phyloP scores from a whole-genome alignment of 441 rosid genomes.

The Pelargonium fulgidum region DNA sequence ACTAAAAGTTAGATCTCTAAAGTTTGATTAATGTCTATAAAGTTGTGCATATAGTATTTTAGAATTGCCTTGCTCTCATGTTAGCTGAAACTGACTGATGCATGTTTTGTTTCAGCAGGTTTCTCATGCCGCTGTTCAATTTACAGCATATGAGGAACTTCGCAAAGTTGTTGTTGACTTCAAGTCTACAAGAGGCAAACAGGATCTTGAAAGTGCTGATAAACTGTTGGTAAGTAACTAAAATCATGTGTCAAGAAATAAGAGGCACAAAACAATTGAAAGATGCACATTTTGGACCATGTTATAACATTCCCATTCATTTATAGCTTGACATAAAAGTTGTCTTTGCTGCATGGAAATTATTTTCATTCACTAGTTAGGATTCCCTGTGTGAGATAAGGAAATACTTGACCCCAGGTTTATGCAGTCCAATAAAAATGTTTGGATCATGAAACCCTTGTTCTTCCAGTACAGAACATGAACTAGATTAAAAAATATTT shows the following conservation, averaged over 20 bases:
- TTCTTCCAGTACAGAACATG: constrained; percentile 7
- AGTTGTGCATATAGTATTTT: neutral
- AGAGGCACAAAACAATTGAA: neutral
- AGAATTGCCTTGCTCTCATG: constrained; percentile 6
- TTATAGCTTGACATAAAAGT: neutral
- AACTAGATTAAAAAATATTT: neutral
- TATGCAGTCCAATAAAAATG: neutral
- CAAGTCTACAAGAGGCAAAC: constrained; percentile 36
- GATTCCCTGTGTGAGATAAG: neutral
- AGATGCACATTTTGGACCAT: neutral
- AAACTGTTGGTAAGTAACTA: constrained; percentile 46
- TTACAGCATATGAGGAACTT: constrained; percentile 83
- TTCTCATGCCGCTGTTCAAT: constrained; percentile 92
- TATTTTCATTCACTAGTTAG: neutral
- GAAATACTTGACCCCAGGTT: constrained; percentile 1
- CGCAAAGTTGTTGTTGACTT: constrained; percentile 52
- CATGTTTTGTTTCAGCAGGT: constrained; percentile 63
- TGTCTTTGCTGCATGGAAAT: neutral
- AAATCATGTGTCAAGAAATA: constrained; percentile 12
- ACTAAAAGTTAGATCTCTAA: constrained; percentile 8
- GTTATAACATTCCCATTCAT: neutral
- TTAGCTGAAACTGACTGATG: constrained; percentile 15
- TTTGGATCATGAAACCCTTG: neutral
- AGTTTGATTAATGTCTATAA: neutral
- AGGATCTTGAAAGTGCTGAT: constrained; percentile 27